Evolutionary conservation across 2,329 filamentous ascomycete species (phyloP), one percentile per base, ranked within the genome.

Genomic region (Cephalotrichum gorgonifer): DNA sequence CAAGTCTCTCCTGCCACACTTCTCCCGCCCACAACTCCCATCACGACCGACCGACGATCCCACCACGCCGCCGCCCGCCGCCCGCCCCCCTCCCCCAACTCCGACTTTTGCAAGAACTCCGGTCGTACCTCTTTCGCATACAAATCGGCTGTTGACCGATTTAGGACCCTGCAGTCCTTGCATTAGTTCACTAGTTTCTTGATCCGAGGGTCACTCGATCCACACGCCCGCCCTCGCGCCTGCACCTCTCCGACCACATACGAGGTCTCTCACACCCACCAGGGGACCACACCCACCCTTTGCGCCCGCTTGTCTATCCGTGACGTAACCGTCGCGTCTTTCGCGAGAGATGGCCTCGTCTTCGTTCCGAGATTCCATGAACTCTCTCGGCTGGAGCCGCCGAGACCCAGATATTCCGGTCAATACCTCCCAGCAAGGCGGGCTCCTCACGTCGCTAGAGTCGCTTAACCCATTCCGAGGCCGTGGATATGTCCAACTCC

Each of bases 301-400:
- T 35, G 20, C 20, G 35, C 17, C n/a, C n/a, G n/a, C n/a, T n/a
- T 2, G 35, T 20, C 35, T 22, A 27, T 14, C 39, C 30, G 46
- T 48, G 46, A 48, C 38, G 38, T 43, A 48, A 31, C 38, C 17
- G 17, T 4, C 17, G 31, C 38, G 22, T 43, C 38, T 23, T n/a
- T 25, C 12, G 17, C 14, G 35, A 31, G 65, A 52, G 54, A 95
- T 95, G 90, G 86, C 90, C 53, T 91, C 89, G 56, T 75, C 82
- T 57, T 87, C 88, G 43, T 97, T 98, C 67, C 82, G 90, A 64
- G 88, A 96, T 68, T 94, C 88, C 22, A 89, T 97, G 75, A 94
- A 88, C 74, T 93, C 88, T 52, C 70, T 97, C 60, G 93, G 93
- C 53, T 97, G 93, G 93, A 88, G 88, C 61, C 85, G 91, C 58